Evolutionary conservation across 1,284 basidiomycete genomes (phyloP).

Genomic region (Neonothopanus nambi): DNA sequence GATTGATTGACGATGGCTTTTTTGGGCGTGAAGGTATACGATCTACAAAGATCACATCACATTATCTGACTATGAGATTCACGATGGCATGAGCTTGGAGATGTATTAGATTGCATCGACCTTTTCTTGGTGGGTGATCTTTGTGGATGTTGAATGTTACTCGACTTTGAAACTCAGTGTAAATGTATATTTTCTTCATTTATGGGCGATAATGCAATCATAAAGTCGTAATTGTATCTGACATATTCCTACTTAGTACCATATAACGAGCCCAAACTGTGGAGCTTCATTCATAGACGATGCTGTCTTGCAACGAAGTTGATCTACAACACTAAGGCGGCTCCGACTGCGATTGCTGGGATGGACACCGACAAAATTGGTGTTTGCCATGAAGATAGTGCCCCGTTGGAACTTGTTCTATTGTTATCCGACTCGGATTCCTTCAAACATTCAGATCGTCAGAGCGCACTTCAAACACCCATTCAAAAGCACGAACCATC

Average conservation of each 20-base stretch:
- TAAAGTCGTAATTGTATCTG: not conserved
- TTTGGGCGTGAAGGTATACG: constrained; percentile 77
- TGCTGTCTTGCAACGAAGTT: too few relatives aligned
- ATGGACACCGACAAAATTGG: not conserved
- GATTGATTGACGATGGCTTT: not conserved
- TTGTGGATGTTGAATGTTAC: too few relatives aligned
- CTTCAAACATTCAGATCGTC: too few relatives aligned
- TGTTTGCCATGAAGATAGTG: not conserved
- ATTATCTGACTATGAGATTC: constrained; percentile 90
- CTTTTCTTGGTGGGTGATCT: too few relatives aligned
- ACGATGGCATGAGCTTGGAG: constrained; percentile 93
- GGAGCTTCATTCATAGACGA: too few relatives aligned
- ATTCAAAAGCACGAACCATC: not conserved
- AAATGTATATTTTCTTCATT: constrained; percentile 1
- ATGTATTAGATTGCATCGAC: constrained; percentile 63
- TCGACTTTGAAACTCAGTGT: constrained; percentile 1
- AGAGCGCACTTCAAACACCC: not conserved
- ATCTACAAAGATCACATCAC: constrained; percentile 96
- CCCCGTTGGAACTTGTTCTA: constrained; percentile 2
- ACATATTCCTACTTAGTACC: not conserved
- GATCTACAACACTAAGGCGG: not conserved
- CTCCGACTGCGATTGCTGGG: constrained; percentile 2
- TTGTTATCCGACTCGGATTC: too few relatives aligned
- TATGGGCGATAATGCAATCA: not conserved
- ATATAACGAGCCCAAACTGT: too few relatives aligned